These are phyloP conservation scores for Nidularia pulvinata DNA, from an alignment of 768 basidiomycete genomes.

Conservation along the genomic window DNA sequence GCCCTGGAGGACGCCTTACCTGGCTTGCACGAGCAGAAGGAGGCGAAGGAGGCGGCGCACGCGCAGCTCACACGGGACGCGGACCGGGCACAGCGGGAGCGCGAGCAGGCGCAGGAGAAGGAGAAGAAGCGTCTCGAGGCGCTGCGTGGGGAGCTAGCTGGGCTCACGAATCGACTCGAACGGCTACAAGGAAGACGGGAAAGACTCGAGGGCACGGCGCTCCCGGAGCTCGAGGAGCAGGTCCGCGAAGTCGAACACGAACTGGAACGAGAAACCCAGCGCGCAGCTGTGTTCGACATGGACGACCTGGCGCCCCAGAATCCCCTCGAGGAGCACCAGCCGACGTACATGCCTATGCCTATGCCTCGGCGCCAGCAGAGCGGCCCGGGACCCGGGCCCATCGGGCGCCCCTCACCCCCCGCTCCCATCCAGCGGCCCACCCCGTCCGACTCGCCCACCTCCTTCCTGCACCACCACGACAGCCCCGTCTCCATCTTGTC, in stretches of 20 bases:
- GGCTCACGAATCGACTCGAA: conserved; percentile 63
- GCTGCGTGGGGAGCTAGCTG: conserved; percentile 56
- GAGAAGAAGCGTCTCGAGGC: conserved; percentile 51
- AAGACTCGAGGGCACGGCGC: conserved; percentile 53
- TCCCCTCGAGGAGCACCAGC: not conserved
- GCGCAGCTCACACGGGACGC: conserved; percentile 45
- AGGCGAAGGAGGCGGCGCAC: conserved; percentile 41
- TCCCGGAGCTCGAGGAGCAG: conserved; percentile 71
- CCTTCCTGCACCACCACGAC: too few relatives aligned
- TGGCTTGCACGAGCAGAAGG: conserved; percentile 30
- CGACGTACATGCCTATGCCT: conserved; percentile 12
- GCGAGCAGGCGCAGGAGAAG: conserved; percentile 43
- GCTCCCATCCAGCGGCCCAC: not conserved
- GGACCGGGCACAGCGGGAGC: conserved; percentile 37
- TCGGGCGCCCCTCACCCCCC: not conserved
- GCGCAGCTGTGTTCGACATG: conserved; percentile 20
- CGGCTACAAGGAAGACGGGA: conserved; percentile 65
- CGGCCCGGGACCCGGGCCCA: too few relatives aligned
- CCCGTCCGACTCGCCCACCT: not conserved
- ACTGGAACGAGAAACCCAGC: conserved; percentile 44
- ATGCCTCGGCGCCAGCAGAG: conserved; percentile 5
- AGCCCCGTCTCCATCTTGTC: not conserved
- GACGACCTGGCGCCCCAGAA: conserved; percentile 10
- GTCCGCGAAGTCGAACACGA: conserved; percentile 60
- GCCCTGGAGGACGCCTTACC: conserved; percentile 47